Evolutionary conservation across 2,329 filamentous ascomycete species (phyloP).

Genomic region (Pseudopithomyces chartarum): DNA sequence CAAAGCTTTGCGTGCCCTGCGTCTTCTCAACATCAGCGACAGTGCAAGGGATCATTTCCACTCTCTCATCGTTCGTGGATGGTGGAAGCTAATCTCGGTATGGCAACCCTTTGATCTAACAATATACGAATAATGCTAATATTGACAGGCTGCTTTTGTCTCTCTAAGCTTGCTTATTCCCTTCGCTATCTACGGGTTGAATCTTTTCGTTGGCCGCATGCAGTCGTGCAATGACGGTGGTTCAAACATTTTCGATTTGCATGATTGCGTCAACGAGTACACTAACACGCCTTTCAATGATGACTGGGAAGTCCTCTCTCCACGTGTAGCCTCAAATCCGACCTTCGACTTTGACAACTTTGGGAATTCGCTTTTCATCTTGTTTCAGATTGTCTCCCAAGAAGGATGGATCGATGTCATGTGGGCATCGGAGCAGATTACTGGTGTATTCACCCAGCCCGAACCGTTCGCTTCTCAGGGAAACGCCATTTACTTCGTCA

Average conservation of each 20-base stretch:
- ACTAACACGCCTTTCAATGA: slow-evolving; percentile 67
- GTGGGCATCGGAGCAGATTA: slow-evolving; percentile 81
- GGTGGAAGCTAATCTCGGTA: slow-evolving; percentile 89
- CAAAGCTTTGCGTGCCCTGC: slow-evolving; percentile 90
- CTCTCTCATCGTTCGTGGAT: slow-evolving; percentile 89
- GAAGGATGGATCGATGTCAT: slow-evolving; percentile 98
- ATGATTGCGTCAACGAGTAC: slow-evolving; percentile 85
- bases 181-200: slow-evolving; percentile 94
- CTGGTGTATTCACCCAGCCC: slow-evolving; percentile 75
- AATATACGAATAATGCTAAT: slow-evolving; percentile 8
- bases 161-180: slow-evolving; percentile 93
- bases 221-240: slow-evolving; percentile 76
- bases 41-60: slow-evolving; percentile 96
- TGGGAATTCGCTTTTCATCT: slow-evolving; percentile 88
- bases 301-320: slow-evolving; percentile 83
- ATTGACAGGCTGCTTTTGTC: slow-evolving; percentile 76
- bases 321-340: slow-evolving; percentile 78
- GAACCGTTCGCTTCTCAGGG: slow-evolving; percentile 70
- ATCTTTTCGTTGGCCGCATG: slow-evolving; percentile 86
- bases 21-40: slow-evolving; percentile 93
- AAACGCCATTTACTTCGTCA: slow-evolving; percentile 91
- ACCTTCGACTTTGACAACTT: slow-evolving; percentile 96
- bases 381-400: slow-evolving; percentile 98
- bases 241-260: slow-evolving; percentile 62
- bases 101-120: slow-evolving; percentile 37